Base-by-base conservation (phyloP, 768 basidiomycete species). In the Stropharia rugosoannulata region DNA sequence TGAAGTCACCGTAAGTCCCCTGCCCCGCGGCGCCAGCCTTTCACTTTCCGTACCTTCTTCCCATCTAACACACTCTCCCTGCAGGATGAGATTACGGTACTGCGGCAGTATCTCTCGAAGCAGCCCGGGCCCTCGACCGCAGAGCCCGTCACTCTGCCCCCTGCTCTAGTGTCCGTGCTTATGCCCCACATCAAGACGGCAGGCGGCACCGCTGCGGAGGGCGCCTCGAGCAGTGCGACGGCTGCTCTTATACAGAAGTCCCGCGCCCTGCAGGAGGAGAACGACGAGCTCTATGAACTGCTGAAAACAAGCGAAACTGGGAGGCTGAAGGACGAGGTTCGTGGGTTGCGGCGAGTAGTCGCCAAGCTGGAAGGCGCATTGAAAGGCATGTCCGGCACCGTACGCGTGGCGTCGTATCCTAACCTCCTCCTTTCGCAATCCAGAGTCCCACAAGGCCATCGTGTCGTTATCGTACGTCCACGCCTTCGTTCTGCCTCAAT, bases 281-380 rank as follows among this genome's bases (percentile, higher is more conserved):
- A 94, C 57, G 90, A 94, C 61, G 92, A 94, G 59, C 69, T 94
- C 15, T 94, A 93, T 66, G 81, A 85, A 47, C 72, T 93, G 9
- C 71, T 94, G 53, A 87, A 83, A 67, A 75, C 75, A 22, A 82
- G 87, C 39, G 91, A 94, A 70, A 88, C 89, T 0, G 91, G 90
- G 4, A 85, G 81, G 66, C 66, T 94, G 59, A 91, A 91, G 67
- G 92, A 93, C 65, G 89, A 94, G 67, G 88, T 88, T 10, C 81
- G 82, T 46, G 83, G 83, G 6, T 75, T 94, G 52, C 77, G 84
- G 35, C 77, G 83, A 60, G 82, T 85, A 32, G 87, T 91, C 41
- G 77, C 77, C 49, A 82, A 84, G 63, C 74, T 94, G 32, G 87
- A 93, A 68, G 76, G 77, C 29, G 90, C 92, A 53, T 80, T 94